Base-by-base conservation (phyloP, 805 yeast species). In the Candida taoyuanica region DNA sequence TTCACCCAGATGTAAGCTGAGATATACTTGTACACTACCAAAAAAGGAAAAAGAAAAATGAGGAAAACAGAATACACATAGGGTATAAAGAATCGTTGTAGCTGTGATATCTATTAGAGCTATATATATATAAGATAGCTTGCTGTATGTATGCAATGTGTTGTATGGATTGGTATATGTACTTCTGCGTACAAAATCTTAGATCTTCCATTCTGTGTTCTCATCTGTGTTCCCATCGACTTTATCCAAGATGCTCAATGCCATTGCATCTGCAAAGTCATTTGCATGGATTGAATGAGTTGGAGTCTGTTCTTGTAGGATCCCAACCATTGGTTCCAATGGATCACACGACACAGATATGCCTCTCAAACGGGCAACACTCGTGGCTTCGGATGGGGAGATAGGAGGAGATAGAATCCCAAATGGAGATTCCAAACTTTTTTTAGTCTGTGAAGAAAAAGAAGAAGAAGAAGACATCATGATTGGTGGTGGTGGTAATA, bases 181-280 rank as follows among this genome's bases (percentile, higher is more conserved):
- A 15, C n/a, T 6, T 8, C 8, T 25, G 14, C n/a, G 11, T 5
- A 19, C 30, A n/a, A 16, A 29, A 23, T n/a, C 23, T 34, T 29
- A 52, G 12, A 53, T 53, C 33, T 43, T 49, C 58, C 58, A 53
- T n/a, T 52, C 56, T 1, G 47, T 32, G 11, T 43, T 43, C 3
- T 30, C 7, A 12, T 24, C 38, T 4, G 35, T 31, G 14, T 29
- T 27, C 7, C 34, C 48, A 29, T 51, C 56, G 9, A 55, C 55
- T 36, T 49, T 50, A 16, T 55, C 52, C 42, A 55, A 33, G 16
- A 55, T 55, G 20, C 58, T 55, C 18, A 42, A 19, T 2, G 59
- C 59, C 50, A 55, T 45, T 2, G 56, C 59, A 38, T 55, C 59
- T 2, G 59, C 58, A 25, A 46, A 39, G 35, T 50, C 58, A 28